Base-by-base conservation (phyloP, 805 yeast species). In the Saturnispora sanitii region DNA sequence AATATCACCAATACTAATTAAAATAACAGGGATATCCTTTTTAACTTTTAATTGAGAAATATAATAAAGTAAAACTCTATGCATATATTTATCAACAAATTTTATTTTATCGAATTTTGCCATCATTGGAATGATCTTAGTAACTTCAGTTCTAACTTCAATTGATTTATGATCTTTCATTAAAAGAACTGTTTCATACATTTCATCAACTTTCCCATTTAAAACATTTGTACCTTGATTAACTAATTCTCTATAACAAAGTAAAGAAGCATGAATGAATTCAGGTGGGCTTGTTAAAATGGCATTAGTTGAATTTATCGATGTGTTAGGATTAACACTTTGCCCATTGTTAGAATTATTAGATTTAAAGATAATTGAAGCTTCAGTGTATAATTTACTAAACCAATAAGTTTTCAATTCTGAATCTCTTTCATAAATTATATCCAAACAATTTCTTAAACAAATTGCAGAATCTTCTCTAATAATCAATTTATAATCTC, bases 401-500 rank as follows among this genome's bases (percentile, higher is more conserved):
- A 84, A 80, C 92, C 96, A 86, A 48, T 74, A 75, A 44, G 74
- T 75, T 44, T 87, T 72, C 37, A 83, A 62, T 29, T 74, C 74
- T 8, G 70, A 58, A 55, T 90, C 96, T 46, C 97, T 69, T 41
- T 81, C 79, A 49, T 82, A 79, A 12, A 90, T 75, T 7, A 92
- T 86, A 37, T 73, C 72, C 50, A 88, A 68, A 56, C 96, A 86
- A 43, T 77, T 74, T 20, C 81, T 80, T 42, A 92, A 63, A 2
- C 94, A 79, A 1, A 74, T 68, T 0, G 96, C 95, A 1, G 96
- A 80, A 55, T 90, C 97, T 41, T 70, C 70, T 49, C 97, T 68
- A 31, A 90, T 79, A 2, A 73, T 68, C 16, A 77, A 64, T 51
- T 84, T 87, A 16, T 77, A 70, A 57, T 92, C 97, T 46, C 90